Percentiles rank a stretch among this genome's conserved stretches.
These are phyloP conservation scores for Spiraea crenata DNA, from an alignment of 331 rosid genomes.

Conservation along the genomic window DNA sequence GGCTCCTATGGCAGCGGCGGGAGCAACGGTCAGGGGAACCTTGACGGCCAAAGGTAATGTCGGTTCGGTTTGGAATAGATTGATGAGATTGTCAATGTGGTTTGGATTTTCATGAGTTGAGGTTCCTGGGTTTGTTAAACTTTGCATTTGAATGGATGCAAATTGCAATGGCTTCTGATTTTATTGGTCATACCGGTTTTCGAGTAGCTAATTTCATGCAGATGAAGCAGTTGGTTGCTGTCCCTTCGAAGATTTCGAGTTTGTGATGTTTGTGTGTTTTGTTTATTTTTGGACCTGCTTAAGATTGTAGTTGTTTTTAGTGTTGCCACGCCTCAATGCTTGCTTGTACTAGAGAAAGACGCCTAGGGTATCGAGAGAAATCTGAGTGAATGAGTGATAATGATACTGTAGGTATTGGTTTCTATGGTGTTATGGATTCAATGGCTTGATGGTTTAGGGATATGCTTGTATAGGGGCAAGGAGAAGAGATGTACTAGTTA, in stretches of 20 bases:
- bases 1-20: conserved; percentile 68
- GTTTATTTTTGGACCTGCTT: background rate
- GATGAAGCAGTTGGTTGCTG: too few species aligned
- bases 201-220: background rate
- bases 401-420: background rate
- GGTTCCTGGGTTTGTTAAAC: background rate
- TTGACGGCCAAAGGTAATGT: conserved; percentile 75
- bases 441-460: background rate
- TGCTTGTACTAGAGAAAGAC: background rate
- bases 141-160: too few species aligned
- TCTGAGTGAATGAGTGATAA: background rate
- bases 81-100: background rate
- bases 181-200: background rate
- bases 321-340: background rate
- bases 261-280: background rate
- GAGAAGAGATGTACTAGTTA: background rate
- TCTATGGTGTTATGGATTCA: background rate
- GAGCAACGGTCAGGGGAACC: conserved; percentile 59
- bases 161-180: conserved; percentile 3
- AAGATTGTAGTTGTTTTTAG: background rate
- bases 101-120: background rate
- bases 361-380: background rate
- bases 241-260: background rate
- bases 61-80: background rate
- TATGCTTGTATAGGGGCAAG: background rate